Percentiles rank a stretch among this genome's conserved stretches.
Evolutionary conservation across 306 rosid genomes (phyloP).

Genomic region (Quercus cerris): DNA sequence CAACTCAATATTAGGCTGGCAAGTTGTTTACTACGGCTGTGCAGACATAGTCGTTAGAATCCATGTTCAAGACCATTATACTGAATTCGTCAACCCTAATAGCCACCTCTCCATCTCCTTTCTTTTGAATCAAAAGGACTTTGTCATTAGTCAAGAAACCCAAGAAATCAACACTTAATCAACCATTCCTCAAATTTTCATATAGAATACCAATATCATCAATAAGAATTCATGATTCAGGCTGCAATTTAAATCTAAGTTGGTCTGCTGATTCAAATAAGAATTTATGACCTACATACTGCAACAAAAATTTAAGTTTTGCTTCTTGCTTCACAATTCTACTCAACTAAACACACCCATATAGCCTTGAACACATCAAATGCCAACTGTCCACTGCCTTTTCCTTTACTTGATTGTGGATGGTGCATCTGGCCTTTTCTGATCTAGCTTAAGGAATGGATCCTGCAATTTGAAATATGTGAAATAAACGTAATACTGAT

Average conservation of each 20-base stretch:
- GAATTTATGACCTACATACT: background rate
- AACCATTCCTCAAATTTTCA: background rate
- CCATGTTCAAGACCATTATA: background rate
- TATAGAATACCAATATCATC: background rate
- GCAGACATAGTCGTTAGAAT: background rate
- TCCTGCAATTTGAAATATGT: constrained; percentile 45
- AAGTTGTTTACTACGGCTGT: background rate
- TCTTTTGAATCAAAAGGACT: no score
- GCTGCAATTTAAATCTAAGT: background rate
- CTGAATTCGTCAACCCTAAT: no score
- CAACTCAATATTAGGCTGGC: background rate
- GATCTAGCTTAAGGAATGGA: constrained; percentile 47
- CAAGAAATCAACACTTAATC: background rate
- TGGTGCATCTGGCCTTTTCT: constrained; percentile 35
- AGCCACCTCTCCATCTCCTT: background rate
- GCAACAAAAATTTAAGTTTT: background rate
- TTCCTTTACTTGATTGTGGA: constrained; percentile 35
- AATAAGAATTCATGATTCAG: background rate
- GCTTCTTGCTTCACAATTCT: background rate
- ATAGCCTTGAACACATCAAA: background rate
- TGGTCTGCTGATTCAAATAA: background rate
- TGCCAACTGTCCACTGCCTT: background rate
- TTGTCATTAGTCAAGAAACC: background rate
- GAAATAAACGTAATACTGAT: background rate
- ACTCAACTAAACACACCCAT: background rate